phyloP scores from a whole-genome alignment of 1,139 yeast genomes.

The Meyerozyma elateridarum region DNA sequence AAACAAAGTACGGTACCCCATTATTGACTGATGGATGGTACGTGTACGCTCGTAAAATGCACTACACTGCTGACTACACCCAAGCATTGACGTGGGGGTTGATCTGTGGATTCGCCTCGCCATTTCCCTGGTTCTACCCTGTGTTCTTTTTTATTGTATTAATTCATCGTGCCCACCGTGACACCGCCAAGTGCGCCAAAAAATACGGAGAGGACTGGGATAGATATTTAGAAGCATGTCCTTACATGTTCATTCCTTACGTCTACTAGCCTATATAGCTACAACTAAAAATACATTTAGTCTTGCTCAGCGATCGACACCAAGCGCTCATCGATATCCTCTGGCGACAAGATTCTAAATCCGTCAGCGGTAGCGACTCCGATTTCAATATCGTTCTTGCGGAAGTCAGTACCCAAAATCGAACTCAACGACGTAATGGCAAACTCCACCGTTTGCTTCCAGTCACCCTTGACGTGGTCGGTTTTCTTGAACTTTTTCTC shows the following conservation, averaged over 20 bases:
- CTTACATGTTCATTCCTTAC: conserved; percentile 87
- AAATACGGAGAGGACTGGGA: conserved; percentile 97
- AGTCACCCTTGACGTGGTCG: conserved; percentile 70
- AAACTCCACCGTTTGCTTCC: conserved; percentile 86
- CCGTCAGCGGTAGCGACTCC: conserved; percentile 77
- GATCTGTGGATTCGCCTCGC: conserved; percentile 79
- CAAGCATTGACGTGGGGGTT: conserved; percentile 92
- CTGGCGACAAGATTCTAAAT: conserved; percentile 70
- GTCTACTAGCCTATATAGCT: conserved; percentile 56
- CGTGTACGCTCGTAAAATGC: conserved; percentile 84
- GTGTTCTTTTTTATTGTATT: conserved; percentile 81
- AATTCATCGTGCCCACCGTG: conserved; percentile 84
- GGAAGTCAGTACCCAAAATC: conserved; percentile 86
- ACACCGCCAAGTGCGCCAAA: conserved; percentile 71
- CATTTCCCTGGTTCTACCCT: conserved; percentile 97
- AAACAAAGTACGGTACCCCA: conserved; percentile 77
- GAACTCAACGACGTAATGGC: conserved; percentile 83
- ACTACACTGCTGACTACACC: conserved; percentile 90
- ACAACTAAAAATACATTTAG: conserved; percentile 25
- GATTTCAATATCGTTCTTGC: conserved; percentile 88
- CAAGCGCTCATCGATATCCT: conserved; percentile 90
- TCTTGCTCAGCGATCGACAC: conserved; percentile 96
- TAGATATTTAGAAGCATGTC: conserved; percentile 79
- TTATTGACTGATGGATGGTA: conserved; percentile 94
- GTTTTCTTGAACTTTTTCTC: conserved; percentile 88